Conservation (phyloP, 2,329 filamentous ascomycete species). For the Xylaria sp. region DNA sequence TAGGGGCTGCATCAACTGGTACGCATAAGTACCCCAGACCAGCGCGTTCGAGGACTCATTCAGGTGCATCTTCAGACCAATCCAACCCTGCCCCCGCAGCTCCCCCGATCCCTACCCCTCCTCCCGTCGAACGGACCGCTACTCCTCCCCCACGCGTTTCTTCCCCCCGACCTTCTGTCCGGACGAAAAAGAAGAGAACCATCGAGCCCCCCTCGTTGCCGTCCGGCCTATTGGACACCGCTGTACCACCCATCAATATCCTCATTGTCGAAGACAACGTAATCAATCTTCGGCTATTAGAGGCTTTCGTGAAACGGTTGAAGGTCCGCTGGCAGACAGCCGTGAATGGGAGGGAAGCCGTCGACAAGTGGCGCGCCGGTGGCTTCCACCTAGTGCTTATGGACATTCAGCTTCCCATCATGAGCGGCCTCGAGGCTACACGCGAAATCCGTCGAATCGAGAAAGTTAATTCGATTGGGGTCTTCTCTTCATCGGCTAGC, state of each 20-base stretch:
- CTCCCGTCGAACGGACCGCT: slow-evolving; percentile 67
- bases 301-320: slow-evolving; percentile 94
- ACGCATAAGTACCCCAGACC: slow-evolving; percentile 56
- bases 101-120: slow-evolving; percentile 61
- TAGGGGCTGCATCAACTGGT: slow-evolving; percentile 51
- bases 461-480: slow-evolving; percentile 89
- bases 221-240: slow-evolving; percentile 77
- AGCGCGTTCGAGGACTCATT: slow-evolving; percentile 68
- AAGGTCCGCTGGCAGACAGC: slow-evolving; percentile 98
- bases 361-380: slow-evolving; percentile 90
- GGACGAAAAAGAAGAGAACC: slow-evolving; percentile 65
- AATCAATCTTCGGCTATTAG: slow-evolving; percentile 92
- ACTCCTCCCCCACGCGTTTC: slow-evolving; percentile 60
- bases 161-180: slow-evolving; percentile 61
- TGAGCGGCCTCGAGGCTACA: slow-evolving; percentile 95
- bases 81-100: slow-evolving; percentile 58
- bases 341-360: slow-evolving; percentile 92
- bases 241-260: slow-evolving; percentile 95
- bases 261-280: slow-evolving; percentile 98
- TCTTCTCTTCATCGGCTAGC: slow-evolving; percentile 78
- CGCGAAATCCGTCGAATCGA: slow-evolving; percentile 93
- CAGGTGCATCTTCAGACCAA: slow-evolving; percentile 66
- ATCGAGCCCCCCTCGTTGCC: slow-evolving; percentile 60
- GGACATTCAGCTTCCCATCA: slow-evolving; percentile 97
- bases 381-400: slow-evolving; percentile 97